phyloP scores from a whole-genome alignment of 2,329 filamentous ascomycete genomes.

The Blastomyces parvus region DNA sequence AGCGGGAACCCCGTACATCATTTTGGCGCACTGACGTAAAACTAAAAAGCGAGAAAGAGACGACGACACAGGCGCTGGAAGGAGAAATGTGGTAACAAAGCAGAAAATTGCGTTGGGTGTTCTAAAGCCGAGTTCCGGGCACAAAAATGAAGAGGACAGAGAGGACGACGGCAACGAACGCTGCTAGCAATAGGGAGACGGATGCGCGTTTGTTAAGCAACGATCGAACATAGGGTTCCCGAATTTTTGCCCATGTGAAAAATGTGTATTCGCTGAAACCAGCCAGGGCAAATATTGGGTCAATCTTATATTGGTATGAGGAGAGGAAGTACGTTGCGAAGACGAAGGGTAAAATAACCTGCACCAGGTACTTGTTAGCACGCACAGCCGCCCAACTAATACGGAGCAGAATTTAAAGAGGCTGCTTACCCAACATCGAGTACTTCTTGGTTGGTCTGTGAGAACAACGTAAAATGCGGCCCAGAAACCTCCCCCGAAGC shows the following conservation, averaged over 20 bases:
- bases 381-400: background rate
- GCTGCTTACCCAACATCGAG: constrained; percentile 72
- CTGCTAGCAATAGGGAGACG: constrained; percentile 68
- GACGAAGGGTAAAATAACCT: constrained; percentile 82
- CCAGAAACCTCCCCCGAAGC: constrained; percentile 91
- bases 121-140: constrained; percentile 55
- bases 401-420: constrained; percentile 3
- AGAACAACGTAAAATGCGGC: constrained; percentile 88
- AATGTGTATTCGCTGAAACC: constrained; percentile 95
- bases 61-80: constrained; percentile 4
- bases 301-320: constrained; percentile 91
- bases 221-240: constrained; percentile 82
- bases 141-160: constrained; percentile 91
- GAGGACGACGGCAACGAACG: constrained; percentile 68
- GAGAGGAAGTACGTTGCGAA: constrained; percentile 79
- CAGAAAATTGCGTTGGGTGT: background rate
- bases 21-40: background rate
- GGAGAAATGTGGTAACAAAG: background rate
- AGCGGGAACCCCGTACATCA: background rate
- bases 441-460: constrained; percentile 62
- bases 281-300: constrained; percentile 79
- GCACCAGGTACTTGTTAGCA: constrained; percentile 16
- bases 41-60: background rate
- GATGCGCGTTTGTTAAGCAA: constrained; percentile 74
- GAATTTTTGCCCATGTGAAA: constrained; percentile 78